Percentiles rank a stretch among this genome's conserved stretches.
Conservation (phyloP, 352 stramenopile genomes). For the Lagenidium giganteum region DNA sequence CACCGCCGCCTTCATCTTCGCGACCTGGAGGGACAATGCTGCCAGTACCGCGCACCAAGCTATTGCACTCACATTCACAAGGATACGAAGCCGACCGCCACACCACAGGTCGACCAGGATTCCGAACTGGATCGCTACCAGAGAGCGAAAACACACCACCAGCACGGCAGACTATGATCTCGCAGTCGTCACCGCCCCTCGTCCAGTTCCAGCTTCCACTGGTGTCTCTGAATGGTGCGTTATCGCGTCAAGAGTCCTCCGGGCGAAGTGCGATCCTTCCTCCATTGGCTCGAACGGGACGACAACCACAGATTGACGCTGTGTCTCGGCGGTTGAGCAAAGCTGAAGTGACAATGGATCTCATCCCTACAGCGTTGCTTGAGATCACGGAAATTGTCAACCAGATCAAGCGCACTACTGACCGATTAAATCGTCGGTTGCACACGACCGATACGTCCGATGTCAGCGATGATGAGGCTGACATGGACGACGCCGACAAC, state of each 20-base stretch:
- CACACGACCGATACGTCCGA: slow-evolving; percentile 13
- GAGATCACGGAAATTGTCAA: slow-evolving; percentile 54
- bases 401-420: slow-evolving; percentile 50
- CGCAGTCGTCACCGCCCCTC: too few species aligned
- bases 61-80: too few species aligned
- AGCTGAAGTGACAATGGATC: slow-evolving; percentile 33
- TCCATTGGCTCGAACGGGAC: too few species aligned
- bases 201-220: too few species aligned
- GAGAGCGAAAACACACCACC: too few species aligned
- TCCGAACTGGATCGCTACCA: too few species aligned
- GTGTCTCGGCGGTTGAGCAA: slow-evolving; percentile 40
- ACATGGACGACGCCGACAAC: slow-evolving; percentile 29
- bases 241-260: too few species aligned
- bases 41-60: too few species aligned
- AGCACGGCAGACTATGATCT: too few species aligned
- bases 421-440: slow-evolving; percentile 33
- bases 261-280: too few species aligned
- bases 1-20: too few species aligned
- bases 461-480: slow-evolving; percentile 28
- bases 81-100: background rate
- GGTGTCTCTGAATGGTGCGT: background rate
- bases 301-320: slow-evolving; percentile 25
- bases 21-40: too few species aligned
- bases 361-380: slow-evolving; percentile 40
- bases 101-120: background rate